Evolutionary conservation across 331 rosid genomes (phyloP).

Genomic region (Ulmus americana): DNA sequence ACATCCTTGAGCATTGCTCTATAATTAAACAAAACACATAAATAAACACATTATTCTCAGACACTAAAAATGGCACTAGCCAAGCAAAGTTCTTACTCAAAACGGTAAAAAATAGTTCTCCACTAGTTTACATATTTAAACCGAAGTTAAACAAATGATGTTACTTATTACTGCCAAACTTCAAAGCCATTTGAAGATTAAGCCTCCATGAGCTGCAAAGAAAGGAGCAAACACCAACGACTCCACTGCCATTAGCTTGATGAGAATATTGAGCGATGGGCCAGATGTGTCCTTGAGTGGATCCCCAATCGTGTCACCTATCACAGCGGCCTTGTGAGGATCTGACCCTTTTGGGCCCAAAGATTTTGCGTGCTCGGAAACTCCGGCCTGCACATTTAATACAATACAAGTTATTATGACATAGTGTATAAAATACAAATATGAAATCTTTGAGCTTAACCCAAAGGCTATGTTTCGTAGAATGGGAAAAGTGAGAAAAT

Average conservation of each 20-base stretch:
- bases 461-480: too few relatives aligned
- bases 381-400: conserved; percentile 39
- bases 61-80: conserved; percentile 3
- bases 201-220: conserved; percentile 66
- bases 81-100: neutral
- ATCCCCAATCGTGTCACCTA: conserved; percentile 59
- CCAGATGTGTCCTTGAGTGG: conserved; percentile 72
- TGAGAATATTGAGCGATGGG: conserved; percentile 68
- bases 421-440: neutral
- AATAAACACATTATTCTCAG: neutral
- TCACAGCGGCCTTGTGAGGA: conserved; percentile 66
- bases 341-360: conserved; percentile 67
- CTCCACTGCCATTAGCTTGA: conserved; percentile 68
- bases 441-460: neutral
- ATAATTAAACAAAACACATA: too few relatives aligned
- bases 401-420: neutral
- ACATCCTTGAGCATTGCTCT: too few relatives aligned
- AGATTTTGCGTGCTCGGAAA: conserved; percentile 49
- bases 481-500: too few relatives aligned
- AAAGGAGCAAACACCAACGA: conserved; percentile 74
- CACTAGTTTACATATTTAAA: neutral
- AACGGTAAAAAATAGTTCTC: neutral
- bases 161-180: neutral
- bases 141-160: neutral
- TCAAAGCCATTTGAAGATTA: conserved; percentile 51